Conservation (phyloP, 495 filamentous ascomycete genomes). For the Barbatosphaeria neglecta region DNA sequence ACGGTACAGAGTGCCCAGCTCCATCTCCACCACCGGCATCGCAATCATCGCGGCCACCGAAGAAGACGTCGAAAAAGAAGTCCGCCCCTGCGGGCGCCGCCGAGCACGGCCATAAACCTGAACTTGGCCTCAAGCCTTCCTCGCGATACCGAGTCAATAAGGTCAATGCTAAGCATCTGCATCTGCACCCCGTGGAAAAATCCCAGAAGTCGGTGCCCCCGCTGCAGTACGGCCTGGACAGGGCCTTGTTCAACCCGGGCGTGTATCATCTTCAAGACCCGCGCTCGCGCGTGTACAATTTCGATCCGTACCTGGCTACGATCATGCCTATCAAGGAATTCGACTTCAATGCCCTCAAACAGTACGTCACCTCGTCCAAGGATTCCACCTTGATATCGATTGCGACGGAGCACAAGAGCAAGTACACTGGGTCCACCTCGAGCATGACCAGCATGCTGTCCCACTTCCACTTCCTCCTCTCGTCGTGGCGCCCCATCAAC, state of each 20-base stretch:
- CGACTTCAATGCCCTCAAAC: constrained; percentile 73
- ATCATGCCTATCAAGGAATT: constrained; percentile 92
- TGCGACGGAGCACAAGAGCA: constrained; percentile 56
- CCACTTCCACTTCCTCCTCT: constrained; percentile 90
- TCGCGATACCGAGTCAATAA: constrained; percentile 6
- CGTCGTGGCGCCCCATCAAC: constrained; percentile 66
- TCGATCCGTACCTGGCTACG: constrained; percentile 81
- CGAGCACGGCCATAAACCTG: not conserved
- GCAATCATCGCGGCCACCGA: too few relatives aligned
- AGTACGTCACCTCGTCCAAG: constrained; percentile 80
- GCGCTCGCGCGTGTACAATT: constrained; percentile 81
- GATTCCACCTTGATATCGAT: constrained; percentile 56
- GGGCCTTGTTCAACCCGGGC: constrained; percentile 91
- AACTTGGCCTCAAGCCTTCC: not conserved
- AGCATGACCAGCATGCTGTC: constrained; percentile 82
- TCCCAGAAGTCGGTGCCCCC: constrained; percentile 51
- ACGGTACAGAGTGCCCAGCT: not conserved
- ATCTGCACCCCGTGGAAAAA: constrained; percentile 34
- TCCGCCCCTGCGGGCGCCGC: not conserved
- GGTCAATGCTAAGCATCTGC: constrained; percentile 15
- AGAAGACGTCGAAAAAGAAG: not conserved
- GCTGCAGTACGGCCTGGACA: constrained; percentile 69
- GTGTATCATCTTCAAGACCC: constrained; percentile 87
- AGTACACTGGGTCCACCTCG: constrained; percentile 89
- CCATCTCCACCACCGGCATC: not conserved